Evolutionary conservation across 23 red algal genomes (phyloP).

Genomic region (Cyanidiococcus yangmingshanensis): DNA sequence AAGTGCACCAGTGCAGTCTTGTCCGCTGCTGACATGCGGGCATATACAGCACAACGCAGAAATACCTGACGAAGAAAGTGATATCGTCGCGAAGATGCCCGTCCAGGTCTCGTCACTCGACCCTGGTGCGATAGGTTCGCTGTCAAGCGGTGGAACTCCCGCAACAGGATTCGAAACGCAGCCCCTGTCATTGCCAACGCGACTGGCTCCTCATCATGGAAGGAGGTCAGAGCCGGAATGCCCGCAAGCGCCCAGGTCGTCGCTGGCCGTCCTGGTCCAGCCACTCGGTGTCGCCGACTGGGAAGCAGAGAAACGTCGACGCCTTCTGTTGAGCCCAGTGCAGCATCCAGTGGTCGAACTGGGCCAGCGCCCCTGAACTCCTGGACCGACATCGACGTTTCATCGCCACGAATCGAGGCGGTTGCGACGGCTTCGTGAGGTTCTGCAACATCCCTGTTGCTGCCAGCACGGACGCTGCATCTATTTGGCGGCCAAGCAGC

Average conservation of each 20-base stretch:
- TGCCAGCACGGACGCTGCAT: too few species aligned
- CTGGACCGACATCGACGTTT: too few species aligned
- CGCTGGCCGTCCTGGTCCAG: neutral
- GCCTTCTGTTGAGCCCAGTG: too few species aligned
- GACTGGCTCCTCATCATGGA: neutral
- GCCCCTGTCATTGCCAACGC: constrained; percentile 23
- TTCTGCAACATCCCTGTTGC: too few species aligned
- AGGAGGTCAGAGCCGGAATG: neutral
- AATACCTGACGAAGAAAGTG: constrained; percentile 16
- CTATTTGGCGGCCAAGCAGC: too few species aligned
- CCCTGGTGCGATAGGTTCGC: neutral
- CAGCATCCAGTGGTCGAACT: too few species aligned
- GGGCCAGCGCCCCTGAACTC: too few species aligned
- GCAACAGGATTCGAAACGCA: constrained; percentile 20
- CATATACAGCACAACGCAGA: constrained; percentile 29
- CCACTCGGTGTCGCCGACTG: neutral
- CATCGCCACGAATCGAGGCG: too few species aligned
- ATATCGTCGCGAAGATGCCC: neutral
- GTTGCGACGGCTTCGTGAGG: too few species aligned
- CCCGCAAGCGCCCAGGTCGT: neutral
- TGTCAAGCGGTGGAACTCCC: neutral
- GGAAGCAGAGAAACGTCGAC: neutral
- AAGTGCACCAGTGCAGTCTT: constrained; percentile 31
- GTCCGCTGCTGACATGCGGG: constrained; percentile 36
- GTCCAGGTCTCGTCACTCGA: neutral